These are phyloP conservation scores for Boletellus emodensis DNA, from an alignment of 768 basidiomycete genomes.

Conservation along the genomic window DNA sequence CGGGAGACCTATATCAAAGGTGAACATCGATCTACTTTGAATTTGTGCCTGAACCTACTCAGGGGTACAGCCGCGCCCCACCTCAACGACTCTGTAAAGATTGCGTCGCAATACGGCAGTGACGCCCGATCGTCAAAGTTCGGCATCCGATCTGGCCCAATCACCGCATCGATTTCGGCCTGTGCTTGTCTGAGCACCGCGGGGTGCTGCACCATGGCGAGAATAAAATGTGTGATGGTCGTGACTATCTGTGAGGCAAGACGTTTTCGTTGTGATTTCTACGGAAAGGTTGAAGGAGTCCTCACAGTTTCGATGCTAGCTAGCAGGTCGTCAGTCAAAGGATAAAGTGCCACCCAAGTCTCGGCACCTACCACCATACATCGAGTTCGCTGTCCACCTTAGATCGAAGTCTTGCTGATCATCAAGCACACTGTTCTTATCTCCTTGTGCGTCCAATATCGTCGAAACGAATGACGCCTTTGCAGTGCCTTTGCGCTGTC, in stretches of 20 bases:
- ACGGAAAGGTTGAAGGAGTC: not conserved
- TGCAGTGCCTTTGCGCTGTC: conserved; percentile 36
- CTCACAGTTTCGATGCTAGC: conserved; percentile 62
- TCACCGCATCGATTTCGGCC: conserved; percentile 58
- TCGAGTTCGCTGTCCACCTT: conserved; percentile 81
- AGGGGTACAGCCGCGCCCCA: conserved; percentile 59
- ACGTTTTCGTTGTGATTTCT: not conserved
- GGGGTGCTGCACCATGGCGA: conserved; percentile 64
- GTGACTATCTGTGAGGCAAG: conserved; percentile 47
- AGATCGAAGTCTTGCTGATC: conserved; percentile 57
- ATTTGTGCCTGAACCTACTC: conserved; percentile 34
- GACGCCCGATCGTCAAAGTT: conserved; percentile 49
- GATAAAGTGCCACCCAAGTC: not conserved
- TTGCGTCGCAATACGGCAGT: conserved; percentile 56
- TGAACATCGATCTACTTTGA: not conserved
- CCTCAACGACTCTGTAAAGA: conserved; percentile 53
- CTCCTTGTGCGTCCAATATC: conserved; percentile 40
- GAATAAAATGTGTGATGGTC: conserved; percentile 50
- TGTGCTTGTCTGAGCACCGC: conserved; percentile 55
- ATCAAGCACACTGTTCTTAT: conserved; percentile 10
- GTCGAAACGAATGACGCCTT: conserved; percentile 43
- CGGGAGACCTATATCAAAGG: conserved; percentile 45
- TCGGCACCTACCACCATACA: conserved; percentile 50
- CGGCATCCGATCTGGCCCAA: conserved; percentile 46
- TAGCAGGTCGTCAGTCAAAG: not conserved